phyloP scores from a whole-genome alignment of 768 basidiomycete species.

The Russula foetens region DNA sequence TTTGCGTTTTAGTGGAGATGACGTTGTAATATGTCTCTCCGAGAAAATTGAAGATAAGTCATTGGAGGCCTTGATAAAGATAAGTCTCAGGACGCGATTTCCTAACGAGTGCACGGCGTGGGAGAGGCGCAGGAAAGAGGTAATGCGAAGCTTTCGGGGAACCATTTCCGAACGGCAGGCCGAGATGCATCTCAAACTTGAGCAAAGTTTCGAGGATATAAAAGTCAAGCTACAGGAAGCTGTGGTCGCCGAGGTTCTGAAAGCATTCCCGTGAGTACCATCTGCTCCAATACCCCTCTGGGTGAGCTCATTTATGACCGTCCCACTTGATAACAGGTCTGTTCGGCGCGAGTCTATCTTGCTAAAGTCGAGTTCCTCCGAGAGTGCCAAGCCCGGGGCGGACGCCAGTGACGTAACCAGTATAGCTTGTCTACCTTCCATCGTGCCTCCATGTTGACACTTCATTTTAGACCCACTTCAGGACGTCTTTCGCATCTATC shows the following conservation, averaged over 20 bases:
- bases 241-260: constrained; percentile 2
- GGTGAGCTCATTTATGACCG: not conserved
- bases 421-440: not conserved
- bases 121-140: not conserved
- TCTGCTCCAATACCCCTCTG: not conserved
- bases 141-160: not conserved
- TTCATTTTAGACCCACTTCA: not conserved
- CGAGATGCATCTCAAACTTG: not conserved
- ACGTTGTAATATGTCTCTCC: constrained; percentile 5
- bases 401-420: not conserved
- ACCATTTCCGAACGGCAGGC: not conserved
- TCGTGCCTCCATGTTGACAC: not conserved
- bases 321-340: not conserved
- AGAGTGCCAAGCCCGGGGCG: not conserved
- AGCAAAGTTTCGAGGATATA: not conserved
- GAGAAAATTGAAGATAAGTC: constrained; percentile 9
- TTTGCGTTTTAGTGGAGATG: not conserved
- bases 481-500: not conserved
- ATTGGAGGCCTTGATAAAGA: not conserved
- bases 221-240: not conserved
- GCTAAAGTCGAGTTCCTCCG: not conserved
- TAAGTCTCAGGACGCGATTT: not conserved
- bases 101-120: not conserved
- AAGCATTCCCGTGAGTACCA: not conserved
- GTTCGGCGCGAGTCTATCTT: constrained; percentile 3